Conservation (phyloP, 352 stramenopile genomes). For the Globisporangium polare region DNA sequence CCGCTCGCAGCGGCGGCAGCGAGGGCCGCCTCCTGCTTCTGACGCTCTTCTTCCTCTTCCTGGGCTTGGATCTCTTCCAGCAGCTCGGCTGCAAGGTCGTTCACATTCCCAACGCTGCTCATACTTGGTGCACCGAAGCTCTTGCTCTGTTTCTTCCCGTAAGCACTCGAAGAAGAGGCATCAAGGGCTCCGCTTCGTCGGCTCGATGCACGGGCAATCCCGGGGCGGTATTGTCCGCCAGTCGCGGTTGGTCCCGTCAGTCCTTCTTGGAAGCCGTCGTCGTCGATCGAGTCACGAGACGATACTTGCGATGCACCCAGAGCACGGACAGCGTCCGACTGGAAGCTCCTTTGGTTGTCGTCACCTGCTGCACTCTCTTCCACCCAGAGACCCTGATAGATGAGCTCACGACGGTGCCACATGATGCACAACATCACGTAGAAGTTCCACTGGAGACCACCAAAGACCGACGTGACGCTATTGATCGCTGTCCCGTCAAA, state of each 20-base stretch:
- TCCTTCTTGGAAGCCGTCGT: slow-evolving; percentile 54
- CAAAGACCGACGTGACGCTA: slow-evolving; percentile 49
- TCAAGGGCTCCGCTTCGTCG: background rate
- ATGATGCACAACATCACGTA: slow-evolving; percentile 74
- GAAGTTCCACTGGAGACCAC: slow-evolving; percentile 82
- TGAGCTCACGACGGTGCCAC: slow-evolving; percentile 80
- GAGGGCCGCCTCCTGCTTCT: slow-evolving; percentile 15
- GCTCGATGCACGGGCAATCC: background rate
- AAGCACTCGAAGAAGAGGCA: background rate
- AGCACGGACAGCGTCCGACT: slow-evolving; percentile 38
- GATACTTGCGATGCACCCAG: slow-evolving; percentile 46
- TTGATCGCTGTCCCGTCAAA: slow-evolving; percentile 68
- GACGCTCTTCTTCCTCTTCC: slow-evolving; percentile 34
- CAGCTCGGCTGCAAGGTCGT: slow-evolving; percentile 43
- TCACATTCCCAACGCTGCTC: slow-evolving; percentile 26
- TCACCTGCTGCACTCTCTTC: slow-evolving; percentile 24
- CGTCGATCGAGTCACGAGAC: slow-evolving; percentile 74
- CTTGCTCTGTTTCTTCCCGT: slow-evolving; percentile 14
- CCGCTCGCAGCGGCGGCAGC: slow-evolving; percentile 12
- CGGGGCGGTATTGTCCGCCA: slow-evolving; percentile 4
- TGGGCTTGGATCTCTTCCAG: slow-evolving; percentile 45
- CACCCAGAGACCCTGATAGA: slow-evolving; percentile 71
- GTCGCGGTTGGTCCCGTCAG: background rate
- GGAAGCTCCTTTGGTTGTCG: slow-evolving; percentile 32
- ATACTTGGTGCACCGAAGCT: slow-evolving; percentile 26